phyloP scores from a whole-genome alignment of 1,284 basidiomycete genomes.

The Papiliotrema flavescens region DNA sequence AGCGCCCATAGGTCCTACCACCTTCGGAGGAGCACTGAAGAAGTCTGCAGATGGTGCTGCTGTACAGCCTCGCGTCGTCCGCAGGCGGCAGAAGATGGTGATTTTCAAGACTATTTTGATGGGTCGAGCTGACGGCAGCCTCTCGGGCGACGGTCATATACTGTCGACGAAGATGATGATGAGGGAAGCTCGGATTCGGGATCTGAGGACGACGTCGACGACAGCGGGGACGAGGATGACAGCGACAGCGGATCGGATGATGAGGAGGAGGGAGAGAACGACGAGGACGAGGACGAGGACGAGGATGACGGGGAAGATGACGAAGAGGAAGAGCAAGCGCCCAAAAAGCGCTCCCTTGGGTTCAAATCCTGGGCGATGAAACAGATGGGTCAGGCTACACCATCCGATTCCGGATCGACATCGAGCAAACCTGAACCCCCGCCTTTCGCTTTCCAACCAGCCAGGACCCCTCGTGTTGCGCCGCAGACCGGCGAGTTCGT shows the following conservation, averaged over 20 bases:
- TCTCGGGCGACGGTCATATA: background rate
- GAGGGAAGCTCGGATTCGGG: constrained; percentile 9
- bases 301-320: constrained; percentile 22
- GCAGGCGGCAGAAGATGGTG: constrained; percentile 14
- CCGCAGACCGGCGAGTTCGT: constrained; percentile 31
- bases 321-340: constrained; percentile 16
- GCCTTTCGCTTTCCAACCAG: constrained; percentile 6
- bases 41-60: constrained; percentile 22
- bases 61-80: constrained; percentile 32
- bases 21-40: constrained; percentile 27
- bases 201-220: constrained; percentile 12
- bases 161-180: constrained; percentile 17
- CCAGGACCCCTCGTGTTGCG: constrained; percentile 9
- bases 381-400: constrained; percentile 52
- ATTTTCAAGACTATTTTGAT: background rate
- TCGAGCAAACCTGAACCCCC: constrained; percentile 10
- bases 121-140: background rate
- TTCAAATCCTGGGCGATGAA: constrained; percentile 85
- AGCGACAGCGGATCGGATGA: constrained; percentile 13
- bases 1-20: background rate
- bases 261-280: constrained; percentile 13
- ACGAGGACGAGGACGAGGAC: constrained; percentile 17
- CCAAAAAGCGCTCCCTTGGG: constrained; percentile 50
- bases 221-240: constrained; percentile 9
- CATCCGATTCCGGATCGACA: background rate